Evolutionary conservation across 371 early-diverging fungal species (phyloP), one percentile per base, ranked within the genome.

Genomic region (Synchytrium microbalum): DNA sequence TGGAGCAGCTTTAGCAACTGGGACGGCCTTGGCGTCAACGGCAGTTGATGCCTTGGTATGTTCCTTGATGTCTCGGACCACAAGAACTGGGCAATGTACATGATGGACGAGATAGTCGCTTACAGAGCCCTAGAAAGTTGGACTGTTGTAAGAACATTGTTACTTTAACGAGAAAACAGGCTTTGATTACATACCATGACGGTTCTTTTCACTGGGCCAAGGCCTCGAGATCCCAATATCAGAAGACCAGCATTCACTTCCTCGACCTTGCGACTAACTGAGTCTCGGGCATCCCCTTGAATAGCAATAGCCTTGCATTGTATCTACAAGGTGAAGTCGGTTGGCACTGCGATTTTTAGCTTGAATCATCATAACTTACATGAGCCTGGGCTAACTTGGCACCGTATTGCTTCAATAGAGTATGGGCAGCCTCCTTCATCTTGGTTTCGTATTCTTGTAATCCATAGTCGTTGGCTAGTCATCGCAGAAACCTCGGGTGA

Each of bases 31-130:
- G n/a, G n/a, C n/a, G n/a, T n/a, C n/a, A n/a, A n/a, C n/a, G n/a
- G n/a, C n/a, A n/a, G n/a, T n/a, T n/a, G n/a, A n/a, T n/a, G n/a
- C n/a, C n/a, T n/a, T n/a, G n/a, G n/a, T n/a, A n/a, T n/a, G 13
- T 23, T n/a, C n/a, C 14, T 59, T 59, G 31, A 32, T 31, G 16
- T 59, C 60, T 62, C 16, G 27, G 14, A 16, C 28, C 3, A 29
- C 13, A 14, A 13, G 54, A 30, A 79, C 77, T 3, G 77, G 71
- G 33, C 68, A 66, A 16, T 65, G 25, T 28, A 32, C 46, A 65
- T 74, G 67, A 65, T 77, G 78, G 55, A 76, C 69, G n/a, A 72
- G 58, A 64, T 78, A 69, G 63, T 79, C 76, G 13, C 67, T 67
- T n/a, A 73, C 73, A 46, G 67, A 66, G 27, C 80, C 77, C n/a